Base-by-base conservation (phyloP, 352 stramenopile genomes). In the Phytopythium sindhum region DNA sequence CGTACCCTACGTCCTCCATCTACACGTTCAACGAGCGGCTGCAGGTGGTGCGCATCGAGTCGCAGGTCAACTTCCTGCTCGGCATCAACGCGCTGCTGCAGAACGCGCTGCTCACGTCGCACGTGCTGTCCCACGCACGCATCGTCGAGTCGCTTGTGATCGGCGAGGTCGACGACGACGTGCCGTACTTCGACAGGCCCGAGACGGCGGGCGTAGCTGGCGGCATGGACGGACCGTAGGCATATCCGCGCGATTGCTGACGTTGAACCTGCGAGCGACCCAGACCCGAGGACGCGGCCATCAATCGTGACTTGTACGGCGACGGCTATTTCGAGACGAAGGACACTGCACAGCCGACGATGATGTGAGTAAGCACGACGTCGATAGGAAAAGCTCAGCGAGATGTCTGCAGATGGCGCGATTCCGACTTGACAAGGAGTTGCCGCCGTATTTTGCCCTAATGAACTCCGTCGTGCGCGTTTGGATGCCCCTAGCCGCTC, bases 1-100 rank as follows among this genome's bases (percentile, higher is more conserved):
- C 62, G 37, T 85, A 82, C 64, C 65, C 64, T 24, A 74, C 67
- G 35, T 69, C 72, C 14, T 80, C 69, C 29, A 71, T 67, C 6
- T 74, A 84, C 45, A 73, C 73, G 5, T 88, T 85, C 29, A 81
- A 82, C 31, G 61, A 80, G 54, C 65, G 68, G 39, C 72, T 69
- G 47, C 71, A 78, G 55, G 72, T 84, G 41, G 70, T 77, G 64
- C 70, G 67, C 4, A 35, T 74, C 53, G 77, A 84, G 53, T 63
- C 60, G 23, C 59, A 77, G 10, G 59, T 85, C n/a, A 72, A 82
- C 64, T 86, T 86, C 59, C 66, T 84, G 6, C 37, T 56, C 8
- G 78, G 74, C 0, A 50, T 85, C 47, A 80, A 71, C 48, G 57
- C 57, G 2, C 48, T 77, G 19, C 64, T 89, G 23, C 67, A 66